Base-by-base conservation (phyloP, 2,329 filamentous ascomycete genomes). In the Nothophaeocryptopus gaeumannii region DNA sequence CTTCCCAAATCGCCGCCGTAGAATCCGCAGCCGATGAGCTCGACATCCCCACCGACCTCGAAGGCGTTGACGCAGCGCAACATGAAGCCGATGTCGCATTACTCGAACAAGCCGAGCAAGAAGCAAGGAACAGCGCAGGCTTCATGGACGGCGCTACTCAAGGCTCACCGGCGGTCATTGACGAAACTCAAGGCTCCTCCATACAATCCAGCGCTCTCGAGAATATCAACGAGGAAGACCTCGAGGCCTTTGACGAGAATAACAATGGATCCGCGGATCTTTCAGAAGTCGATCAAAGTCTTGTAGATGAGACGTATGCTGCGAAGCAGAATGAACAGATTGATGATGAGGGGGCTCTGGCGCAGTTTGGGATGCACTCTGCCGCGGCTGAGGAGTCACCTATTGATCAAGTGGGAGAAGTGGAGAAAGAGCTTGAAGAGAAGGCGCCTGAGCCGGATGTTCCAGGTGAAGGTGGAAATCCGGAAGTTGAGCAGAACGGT, bases 381-480 rank as follows among this genome's bases (percentile, higher is more conserved):
- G 35, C 14, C 8, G 35, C 14, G 5, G 30, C 39, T 31, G 41
- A 45, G 29, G 20, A 14, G 20, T 26, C 32, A n/a, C 12, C 34
- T 9, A 51, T 54, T n/a, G 54, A 54, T 15, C 54, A 56, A 32
- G 51, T 50, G 8, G 49, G 33, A 33, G 49, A 51, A n/a, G 55
- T 53, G 3, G 53, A 43, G 13, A 42, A 58, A 43, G 55, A 58
- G 46, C 42, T 55, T n/a, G 55, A 50, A 29, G 55, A 58, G 41
- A 26, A 46, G 10, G 45, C 48, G 33, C 46, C 39, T 8, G 50
- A 52, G 5, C 29, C 38, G 3, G 37, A 50, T 2, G 26, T 48
- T 29, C 20, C 31, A 12, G 32, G 13, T 14, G 45, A 20, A 31
- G 14, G 36, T 3, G 37, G 37, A 13, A 35, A 36, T 26, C 31